These are phyloP conservation scores for Fusarium pilosicola DNA, from an alignment of 2,329 filamentous ascomycete species.

Conservation along the genomic window DNA sequence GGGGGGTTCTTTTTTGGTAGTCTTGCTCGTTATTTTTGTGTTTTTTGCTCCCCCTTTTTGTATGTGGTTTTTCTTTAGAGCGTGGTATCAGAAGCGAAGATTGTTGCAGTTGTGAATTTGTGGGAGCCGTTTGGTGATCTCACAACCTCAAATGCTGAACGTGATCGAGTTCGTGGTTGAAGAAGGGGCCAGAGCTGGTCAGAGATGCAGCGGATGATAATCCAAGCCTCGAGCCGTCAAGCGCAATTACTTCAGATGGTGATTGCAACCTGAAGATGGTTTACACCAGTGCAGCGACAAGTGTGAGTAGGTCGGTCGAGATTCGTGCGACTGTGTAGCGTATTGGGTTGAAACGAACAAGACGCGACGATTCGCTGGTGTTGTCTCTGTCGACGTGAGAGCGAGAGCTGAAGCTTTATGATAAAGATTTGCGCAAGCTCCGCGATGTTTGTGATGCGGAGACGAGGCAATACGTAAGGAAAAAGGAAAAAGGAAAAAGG, in stretches of 20 bases:
- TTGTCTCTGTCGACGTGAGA: background rate
- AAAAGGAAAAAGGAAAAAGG: slow-evolving; percentile 4
- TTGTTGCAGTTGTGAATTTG: background rate
- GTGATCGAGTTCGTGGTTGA: background rate
- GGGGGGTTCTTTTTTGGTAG: background rate
- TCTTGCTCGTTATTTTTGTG: background rate
- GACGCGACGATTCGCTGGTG: slow-evolving; percentile 4
- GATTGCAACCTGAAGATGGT: background rate
- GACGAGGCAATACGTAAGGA: background rate
- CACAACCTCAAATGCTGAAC: background rate
- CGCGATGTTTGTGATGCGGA: slow-evolving; percentile 6
- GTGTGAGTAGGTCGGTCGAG: slow-evolving; percentile 3
- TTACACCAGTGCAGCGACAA: slow-evolving; percentile 1
- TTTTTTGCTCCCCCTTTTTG: background rate
- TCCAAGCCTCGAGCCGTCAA: background rate
- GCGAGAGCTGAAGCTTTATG: background rate
- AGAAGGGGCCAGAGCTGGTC: background rate
- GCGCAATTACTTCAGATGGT: background rate
- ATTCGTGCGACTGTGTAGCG: slow-evolving; percentile 6
- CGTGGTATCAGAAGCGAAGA: slow-evolving; percentile 13
- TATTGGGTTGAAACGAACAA: background rate
- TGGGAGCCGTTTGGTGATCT: slow-evolving; percentile 1
- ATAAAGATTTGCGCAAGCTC: background rate
- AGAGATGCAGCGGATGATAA: background rate
- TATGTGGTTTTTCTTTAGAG: background rate